Evolutionary conservation across 306 rosid genomes (phyloP), one percentile per base, ranked within the genome.

Genomic region (Luffa acutangula): DNA sequence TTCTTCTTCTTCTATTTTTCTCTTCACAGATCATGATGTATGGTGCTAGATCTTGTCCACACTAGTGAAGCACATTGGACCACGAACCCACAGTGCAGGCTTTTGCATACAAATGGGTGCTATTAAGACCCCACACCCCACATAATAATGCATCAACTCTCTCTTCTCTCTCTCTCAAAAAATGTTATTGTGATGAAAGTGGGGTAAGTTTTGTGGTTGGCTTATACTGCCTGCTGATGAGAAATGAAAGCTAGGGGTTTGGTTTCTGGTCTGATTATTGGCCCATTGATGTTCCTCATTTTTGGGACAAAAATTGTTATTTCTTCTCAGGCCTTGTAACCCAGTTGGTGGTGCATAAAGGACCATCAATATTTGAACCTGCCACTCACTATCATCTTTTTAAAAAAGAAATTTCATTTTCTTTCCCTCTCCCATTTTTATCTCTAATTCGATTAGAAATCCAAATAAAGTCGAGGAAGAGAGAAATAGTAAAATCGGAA

Each of bases 281-380:
- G 62, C 78, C 78, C 78, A 74, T 74, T 74, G 9, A 48, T 74
- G 78, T 74, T 74, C 78, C 78, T 74, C 78, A 74, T 74, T 51
- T 51, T 51, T 51, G 45, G 62, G 78, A 74, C 78, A 74, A 48
- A 2, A 13, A 31, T 51, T 74, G 46, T 74, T 74, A 74, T 74
- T 74, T 74, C 78, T 74, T 31, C 62, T 51, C 78, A 74, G 78
- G 78, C 62, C 42, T 74, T 74, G 78, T 74, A 74, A 74, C 78
- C 78, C 78, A 74, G 45, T 49, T 74, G 78, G 78, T 74, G 78
- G 78, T 74, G 78, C 78, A 74, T 74, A 51, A 74, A 74, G 78
- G 78, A 74, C 78, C 78, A 31, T 74, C 25, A 74, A 74, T 74
- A 51, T 74, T 74, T 71, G 21, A 46, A 71, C 76, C 76, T 46